Conservation (phyloP, 2,329 filamentous ascomycete species). For the Exophiala spinifera region DNA sequence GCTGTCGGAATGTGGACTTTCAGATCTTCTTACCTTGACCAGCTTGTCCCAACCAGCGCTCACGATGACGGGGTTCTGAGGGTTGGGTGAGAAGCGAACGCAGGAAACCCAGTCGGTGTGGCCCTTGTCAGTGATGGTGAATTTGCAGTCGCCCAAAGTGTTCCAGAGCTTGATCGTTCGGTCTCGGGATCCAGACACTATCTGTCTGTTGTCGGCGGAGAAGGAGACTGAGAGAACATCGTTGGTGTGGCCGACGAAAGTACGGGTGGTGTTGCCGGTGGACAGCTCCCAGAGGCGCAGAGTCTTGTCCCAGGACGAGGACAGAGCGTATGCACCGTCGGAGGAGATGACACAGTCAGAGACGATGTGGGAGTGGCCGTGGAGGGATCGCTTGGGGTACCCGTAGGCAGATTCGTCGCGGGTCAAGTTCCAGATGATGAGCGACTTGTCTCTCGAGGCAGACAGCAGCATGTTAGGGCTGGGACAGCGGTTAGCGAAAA, state of each 20-base stretch:
- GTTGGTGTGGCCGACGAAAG: constrained; percentile 99
- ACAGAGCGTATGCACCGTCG: constrained; percentile 97
- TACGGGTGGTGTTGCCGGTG: constrained; percentile 93
- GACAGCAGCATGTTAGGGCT: constrained; percentile 99
- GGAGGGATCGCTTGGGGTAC: constrained; percentile 97
- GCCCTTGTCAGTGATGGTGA: constrained; percentile 99
- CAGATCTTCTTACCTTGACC: constrained; percentile 79
- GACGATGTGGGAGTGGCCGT: constrained; percentile 99
- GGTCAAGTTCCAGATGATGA: constrained; percentile 99
- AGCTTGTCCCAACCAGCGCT: constrained; percentile 99
- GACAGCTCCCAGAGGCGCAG: constrained; percentile 99
- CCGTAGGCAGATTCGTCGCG: constrained; percentile 97
- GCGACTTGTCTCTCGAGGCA: constrained; percentile 92
- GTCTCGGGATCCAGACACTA: constrained; percentile 97
- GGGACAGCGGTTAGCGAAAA: constrained; percentile 37
- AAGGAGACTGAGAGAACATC: constrained; percentile 99
- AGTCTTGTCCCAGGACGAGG: constrained; percentile 99
- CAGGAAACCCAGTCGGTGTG: constrained; percentile 99
- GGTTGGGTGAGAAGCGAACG: constrained; percentile 99
- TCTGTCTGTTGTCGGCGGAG: constrained; percentile 99
- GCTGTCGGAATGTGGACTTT: constrained; percentile 7
- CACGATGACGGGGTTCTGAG: constrained; percentile 99
- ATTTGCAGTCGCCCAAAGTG: constrained; percentile 99
- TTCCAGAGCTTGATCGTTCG: constrained; percentile 99
- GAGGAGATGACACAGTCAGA: constrained; percentile 99